phyloP scores from a whole-genome alignment of 2,329 filamentous ascomycete species.

The Dactylonectria macrodidyma region DNA sequence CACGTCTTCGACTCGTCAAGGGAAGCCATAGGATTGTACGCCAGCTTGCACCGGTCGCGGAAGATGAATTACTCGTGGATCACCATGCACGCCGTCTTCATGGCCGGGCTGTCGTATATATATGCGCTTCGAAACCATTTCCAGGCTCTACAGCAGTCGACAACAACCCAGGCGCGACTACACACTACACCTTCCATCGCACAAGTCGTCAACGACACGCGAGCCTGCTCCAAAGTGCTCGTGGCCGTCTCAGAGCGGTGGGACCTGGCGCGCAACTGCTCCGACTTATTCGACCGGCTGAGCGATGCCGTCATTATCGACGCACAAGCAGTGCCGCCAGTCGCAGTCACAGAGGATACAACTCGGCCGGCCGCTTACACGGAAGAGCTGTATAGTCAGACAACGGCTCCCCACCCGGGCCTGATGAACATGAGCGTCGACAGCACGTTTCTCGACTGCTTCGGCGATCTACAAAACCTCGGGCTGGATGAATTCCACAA shows the following conservation, averaged over 20 bases:
- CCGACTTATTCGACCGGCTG: conserved; percentile 59
- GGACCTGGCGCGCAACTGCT: conserved; percentile 56
- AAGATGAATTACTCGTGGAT: conserved; percentile 66
- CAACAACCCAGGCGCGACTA: conserved; percentile 37
- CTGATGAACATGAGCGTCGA: conserved; percentile 53
- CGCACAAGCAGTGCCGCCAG: conserved; percentile 7
- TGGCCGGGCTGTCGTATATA: conserved; percentile 61
- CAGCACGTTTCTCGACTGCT: conserved; percentile 56
- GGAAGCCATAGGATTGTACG: conserved; percentile 59
- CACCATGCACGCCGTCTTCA: conserved; percentile 63
- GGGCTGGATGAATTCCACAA: conserved; percentile 44
- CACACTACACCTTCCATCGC: conserved; percentile 54
- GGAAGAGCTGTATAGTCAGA: conserved; percentile 2
- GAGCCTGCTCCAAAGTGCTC: conserved; percentile 61
- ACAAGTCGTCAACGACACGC: conserved; percentile 59
- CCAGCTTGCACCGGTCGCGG: conserved; percentile 59
- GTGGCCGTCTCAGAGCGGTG: conserved; percentile 61
- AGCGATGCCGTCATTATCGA: conserved; percentile 59
- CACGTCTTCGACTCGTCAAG: conserved; percentile 57
- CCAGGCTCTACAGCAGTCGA: conserved; percentile 40
- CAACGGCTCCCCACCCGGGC: neutral
- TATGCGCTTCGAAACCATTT: conserved; percentile 60
- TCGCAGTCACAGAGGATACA: neutral
- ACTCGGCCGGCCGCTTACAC: conserved; percentile 22
- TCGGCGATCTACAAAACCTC: conserved; percentile 47